A percentile compares a stretch with the other conserved stretches of the same genome.
Conservation (phyloP, 495 filamentous ascomycete species). For the Xylaria curta region DNA sequence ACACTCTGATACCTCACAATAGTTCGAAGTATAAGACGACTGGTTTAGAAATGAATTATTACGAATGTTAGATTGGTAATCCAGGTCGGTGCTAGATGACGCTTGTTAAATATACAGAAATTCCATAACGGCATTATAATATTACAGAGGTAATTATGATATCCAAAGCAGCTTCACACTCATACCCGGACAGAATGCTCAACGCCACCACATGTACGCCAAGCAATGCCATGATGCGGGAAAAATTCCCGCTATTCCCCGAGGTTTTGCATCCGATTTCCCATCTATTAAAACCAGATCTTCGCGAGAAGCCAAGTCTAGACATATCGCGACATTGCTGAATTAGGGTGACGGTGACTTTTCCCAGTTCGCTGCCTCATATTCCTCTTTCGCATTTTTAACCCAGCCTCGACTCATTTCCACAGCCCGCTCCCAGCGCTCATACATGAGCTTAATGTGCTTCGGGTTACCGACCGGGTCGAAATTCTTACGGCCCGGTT, state of each 20-base stretch:
- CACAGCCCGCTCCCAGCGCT: conserved; percentile 83
- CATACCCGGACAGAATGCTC: neutral
- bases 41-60: too few relatives aligned
- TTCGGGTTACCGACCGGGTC: conserved; percentile 65
- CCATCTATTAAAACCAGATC: neutral
- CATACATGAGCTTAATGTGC: conserved; percentile 72
- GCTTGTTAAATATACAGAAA: neutral
- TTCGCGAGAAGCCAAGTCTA: conserved; percentile 18
- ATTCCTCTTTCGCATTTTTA: conserved; percentile 38
- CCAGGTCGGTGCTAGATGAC: neutral
- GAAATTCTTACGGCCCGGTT: conserved; percentile 76
- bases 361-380: neutral
- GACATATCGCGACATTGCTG: neutral
- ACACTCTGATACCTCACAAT: neutral
- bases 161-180: neutral
- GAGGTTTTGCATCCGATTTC: neutral
- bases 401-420: conserved; percentile 91
- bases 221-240: conserved; percentile 17
- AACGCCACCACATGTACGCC: conserved; percentile 17
- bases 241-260: neutral
- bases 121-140: conserved; percentile 15
- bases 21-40: neutral
- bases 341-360: neutral
- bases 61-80: neutral
- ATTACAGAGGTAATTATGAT: conserved; percentile 5